Evolutionary conservation across 2,329 filamentous ascomycete genomes (phyloP), one percentile per base, ranked within the genome.

Genomic region (Stachybotrys echinatus): DNA sequence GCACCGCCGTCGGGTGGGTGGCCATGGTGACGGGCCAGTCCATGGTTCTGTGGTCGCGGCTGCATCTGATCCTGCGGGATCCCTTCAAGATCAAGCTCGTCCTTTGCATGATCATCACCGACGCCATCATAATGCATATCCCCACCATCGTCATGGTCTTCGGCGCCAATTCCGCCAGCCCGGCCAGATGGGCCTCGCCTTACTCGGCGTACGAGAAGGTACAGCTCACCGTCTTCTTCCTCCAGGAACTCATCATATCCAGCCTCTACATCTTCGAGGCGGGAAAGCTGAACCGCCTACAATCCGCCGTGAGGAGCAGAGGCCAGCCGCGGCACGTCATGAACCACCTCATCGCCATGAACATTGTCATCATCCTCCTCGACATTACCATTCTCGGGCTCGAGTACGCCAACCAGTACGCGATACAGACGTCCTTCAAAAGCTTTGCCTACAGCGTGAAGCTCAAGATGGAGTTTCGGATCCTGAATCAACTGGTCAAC

Each of bases 21-120:
- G 56, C 55, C 2, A 83, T 85, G 79, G 75, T 85, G 0, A 82
- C 80, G 2, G 83, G 82, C 1, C 80, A 84, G 60, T 76, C 76
- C 0, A 57, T 84, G 12, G 82, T 86, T 2, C 67, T 86, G 2
- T 86, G 81, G 68, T 85, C 81, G 1, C 74, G 83, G 6, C 71
- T 86, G 1, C 80, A 85, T 58, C 69, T 86, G 2, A 72, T 86
- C 12, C 65, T 81, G 3, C 74, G 73, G 17, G 77, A 80, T 67
- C 48, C 72, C 6, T 62, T 63, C 2, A 61, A 75, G 3, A 67
- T 85, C 0, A 72, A 70, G 5, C 67, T 70, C 12, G 74, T 81
- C 0, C 66, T 83, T 1, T 70, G 60, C 48, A 81, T 85, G 74
- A 85, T 87, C 51, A 71, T 83, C 38, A 58, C 72, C 52, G 74